Percentiles rank a stretch among this genome's conserved stretches.
Conservation (phyloP, 208 protist species). For the Crithidia thermophila region DNA sequence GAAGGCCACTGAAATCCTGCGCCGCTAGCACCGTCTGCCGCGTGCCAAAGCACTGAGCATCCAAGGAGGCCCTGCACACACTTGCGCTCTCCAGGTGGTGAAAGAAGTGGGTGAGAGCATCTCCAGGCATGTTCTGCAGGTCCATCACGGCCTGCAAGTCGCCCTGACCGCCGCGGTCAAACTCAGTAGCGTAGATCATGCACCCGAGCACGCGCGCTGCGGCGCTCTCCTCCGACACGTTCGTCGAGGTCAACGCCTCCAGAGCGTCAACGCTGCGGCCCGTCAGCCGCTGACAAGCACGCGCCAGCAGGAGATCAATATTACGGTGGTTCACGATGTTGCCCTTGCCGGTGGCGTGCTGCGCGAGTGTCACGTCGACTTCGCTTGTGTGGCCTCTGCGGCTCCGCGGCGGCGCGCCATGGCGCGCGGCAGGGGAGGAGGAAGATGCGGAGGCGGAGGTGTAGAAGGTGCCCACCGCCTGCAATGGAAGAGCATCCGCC, state of each 20-base stretch:
- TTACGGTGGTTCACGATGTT: constrained; percentile 43
- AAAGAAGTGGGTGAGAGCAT: constrained; percentile 31
- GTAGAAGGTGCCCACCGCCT: neutral
- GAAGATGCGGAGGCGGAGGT: neutral
- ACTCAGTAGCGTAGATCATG: constrained; percentile 55
- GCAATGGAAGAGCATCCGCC: neutral
- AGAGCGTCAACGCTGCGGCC: constrained; percentile 62
- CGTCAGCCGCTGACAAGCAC: constrained; percentile 56
- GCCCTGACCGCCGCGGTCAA: constrained; percentile 35
- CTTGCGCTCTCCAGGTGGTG: constrained; percentile 5
- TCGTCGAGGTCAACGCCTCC: constrained; percentile 37
- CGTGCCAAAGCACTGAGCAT: constrained; percentile 26
- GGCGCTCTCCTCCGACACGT: constrained; percentile 41
- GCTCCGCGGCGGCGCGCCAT: neutral
- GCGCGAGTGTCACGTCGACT: neutral
- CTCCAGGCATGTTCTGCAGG: constrained; percentile 37
- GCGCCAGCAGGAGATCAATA: constrained; percentile 54
- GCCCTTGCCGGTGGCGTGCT: constrained; percentile 6
- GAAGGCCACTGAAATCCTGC: constrained; percentile 64
- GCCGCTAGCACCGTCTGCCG: constrained; percentile 44
- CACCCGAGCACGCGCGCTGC: constrained; percentile 46
- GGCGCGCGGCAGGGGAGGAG: neutral
- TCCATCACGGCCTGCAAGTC: constrained; percentile 45
- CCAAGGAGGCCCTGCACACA: constrained; percentile 24
- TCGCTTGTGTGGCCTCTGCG: neutral